Percentiles rank a stretch among this genome's conserved stretches.
Conservation (phyloP, 1,139 yeast species). For the Scheffersomyces parashehatae region DNA sequence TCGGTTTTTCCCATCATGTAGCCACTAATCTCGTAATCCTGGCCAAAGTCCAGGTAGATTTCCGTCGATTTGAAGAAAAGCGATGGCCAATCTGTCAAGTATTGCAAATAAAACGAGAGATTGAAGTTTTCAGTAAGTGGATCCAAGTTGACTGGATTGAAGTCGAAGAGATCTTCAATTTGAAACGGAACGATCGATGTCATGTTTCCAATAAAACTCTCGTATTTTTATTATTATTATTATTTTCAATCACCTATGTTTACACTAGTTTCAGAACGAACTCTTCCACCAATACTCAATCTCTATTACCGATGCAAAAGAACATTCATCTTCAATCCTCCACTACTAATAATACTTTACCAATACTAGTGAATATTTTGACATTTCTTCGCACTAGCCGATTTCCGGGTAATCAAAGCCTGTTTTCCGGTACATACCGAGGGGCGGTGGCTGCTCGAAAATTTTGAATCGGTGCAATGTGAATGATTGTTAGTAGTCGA, state of each 20-base stretch:
- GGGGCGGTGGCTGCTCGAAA: conserved; percentile 1
- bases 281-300: too few species aligned
- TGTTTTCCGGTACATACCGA: not conserved
- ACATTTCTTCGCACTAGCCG: too few species aligned
- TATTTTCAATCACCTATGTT: too few species aligned
- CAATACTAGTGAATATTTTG: too few species aligned
- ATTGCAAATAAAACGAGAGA: conserved; percentile 78
- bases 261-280: too few species aligned
- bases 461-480: too few species aligned
- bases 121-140: conserved; percentile 90
- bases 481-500: too few species aligned
- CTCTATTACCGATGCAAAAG: too few species aligned
- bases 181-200: conserved; percentile 83
- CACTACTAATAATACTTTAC: too few species aligned
- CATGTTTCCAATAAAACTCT: conserved; percentile 37
- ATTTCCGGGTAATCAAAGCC: conserved; percentile 1
- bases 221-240: too few species aligned
- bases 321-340: too few species aligned
- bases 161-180: conserved; percentile 74
- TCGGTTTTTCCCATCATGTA: conserved; percentile 98
- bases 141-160: conserved; percentile 80
- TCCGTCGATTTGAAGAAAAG: conserved; percentile 71
- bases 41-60: conserved; percentile 17
- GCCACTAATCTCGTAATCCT: conserved; percentile 50
- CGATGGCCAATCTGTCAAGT: conserved; percentile 84